Percentiles rank a stretch among this genome's conserved stretches.
phyloP scores from a whole-genome alignment of 164 flowering plant species.

The Tinospora cordifolia region DNA sequence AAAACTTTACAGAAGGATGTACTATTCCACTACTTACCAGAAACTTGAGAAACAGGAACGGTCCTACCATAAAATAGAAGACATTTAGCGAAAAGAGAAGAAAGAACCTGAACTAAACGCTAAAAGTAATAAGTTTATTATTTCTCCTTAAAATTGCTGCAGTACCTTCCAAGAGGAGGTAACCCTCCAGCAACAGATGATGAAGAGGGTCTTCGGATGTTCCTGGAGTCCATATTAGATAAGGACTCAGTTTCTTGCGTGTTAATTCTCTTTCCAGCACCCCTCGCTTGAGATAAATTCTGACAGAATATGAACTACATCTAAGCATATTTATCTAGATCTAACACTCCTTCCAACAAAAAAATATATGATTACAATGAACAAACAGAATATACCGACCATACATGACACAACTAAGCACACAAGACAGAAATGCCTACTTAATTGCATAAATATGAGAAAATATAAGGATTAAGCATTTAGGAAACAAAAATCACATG shows the following conservation, averaged over 20 bases:
- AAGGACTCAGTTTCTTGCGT: constrained; percentile 50
- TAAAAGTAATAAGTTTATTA: background rate
- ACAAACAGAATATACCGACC: background rate
- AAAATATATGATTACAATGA: background rate
- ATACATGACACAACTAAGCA: background rate
- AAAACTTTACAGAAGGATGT: background rate
- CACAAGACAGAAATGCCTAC: background rate
- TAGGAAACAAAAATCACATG: too few relatives aligned
- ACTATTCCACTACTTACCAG: constrained; percentile 48
- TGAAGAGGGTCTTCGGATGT: constrained; percentile 58
- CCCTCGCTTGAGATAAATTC: constrained; percentile 68
- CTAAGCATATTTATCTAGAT: background rate
- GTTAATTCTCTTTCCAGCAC: constrained; percentile 49
- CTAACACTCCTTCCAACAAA: background rate
- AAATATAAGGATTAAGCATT: background rate
- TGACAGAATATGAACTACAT: constrained; percentile 23
- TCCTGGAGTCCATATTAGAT: constrained; percentile 52
- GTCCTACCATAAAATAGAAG: constrained; percentile 42
- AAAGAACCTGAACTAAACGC: background rate
- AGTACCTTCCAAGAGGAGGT: constrained; percentile 90
- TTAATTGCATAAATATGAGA: background rate
- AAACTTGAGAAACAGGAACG: constrained; percentile 52
- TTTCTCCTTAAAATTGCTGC: background rate
- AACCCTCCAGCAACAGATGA: constrained; percentile 85
- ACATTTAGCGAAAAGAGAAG: constrained; percentile 10